phyloP scores from a whole-genome alignment of 116 monocot species.

The Thalassia testudinum region DNA sequence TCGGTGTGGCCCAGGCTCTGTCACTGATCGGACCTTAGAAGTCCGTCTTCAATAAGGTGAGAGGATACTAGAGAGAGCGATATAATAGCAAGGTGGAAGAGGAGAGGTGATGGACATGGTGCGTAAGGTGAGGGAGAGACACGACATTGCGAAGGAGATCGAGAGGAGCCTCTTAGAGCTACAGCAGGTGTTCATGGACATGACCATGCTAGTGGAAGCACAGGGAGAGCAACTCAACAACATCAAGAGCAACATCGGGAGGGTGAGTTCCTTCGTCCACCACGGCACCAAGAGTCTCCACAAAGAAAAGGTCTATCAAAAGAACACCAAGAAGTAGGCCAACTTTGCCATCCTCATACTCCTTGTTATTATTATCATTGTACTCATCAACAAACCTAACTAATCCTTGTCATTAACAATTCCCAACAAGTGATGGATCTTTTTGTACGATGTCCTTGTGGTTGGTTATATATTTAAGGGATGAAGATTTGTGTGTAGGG shows the following conservation, averaged over 20 bases:
- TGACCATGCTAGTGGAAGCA: slow-evolving; percentile 64
- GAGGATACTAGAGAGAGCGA: slow-evolving; percentile 1
- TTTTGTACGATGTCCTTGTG: too few relatives aligned
- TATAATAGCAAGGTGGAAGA: slow-evolving; percentile 10
- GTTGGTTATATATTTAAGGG: too few relatives aligned
- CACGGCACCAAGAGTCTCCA: slow-evolving; percentile 35
- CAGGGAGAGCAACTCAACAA: slow-evolving; percentile 66
- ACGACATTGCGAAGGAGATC: slow-evolving; percentile 3
- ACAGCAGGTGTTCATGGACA: slow-evolving; percentile 77
- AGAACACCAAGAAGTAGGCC: slow-evolving; percentile 50
- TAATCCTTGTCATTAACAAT: too few relatives aligned
- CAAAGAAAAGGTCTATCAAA: slow-evolving; percentile 36
- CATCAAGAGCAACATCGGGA: slow-evolving; percentile 58
- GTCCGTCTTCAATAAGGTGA: background rate
- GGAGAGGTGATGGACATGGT: background rate
- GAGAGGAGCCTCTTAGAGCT: slow-evolving; percentile 62
- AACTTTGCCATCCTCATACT: slow-evolving; percentile 31
- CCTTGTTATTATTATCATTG: slow-evolving; percentile 17
- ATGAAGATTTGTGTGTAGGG: too few relatives aligned
- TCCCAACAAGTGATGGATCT: too few relatives aligned
- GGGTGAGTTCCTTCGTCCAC: slow-evolving; percentile 52
- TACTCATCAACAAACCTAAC: slow-evolving; percentile 14
- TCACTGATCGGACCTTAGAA: background rate
- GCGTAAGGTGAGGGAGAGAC: background rate
- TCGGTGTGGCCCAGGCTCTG: background rate